phyloP scores from a whole-genome alignment of 345 rosid genomes.

The Hevea brasiliensis region DNA sequence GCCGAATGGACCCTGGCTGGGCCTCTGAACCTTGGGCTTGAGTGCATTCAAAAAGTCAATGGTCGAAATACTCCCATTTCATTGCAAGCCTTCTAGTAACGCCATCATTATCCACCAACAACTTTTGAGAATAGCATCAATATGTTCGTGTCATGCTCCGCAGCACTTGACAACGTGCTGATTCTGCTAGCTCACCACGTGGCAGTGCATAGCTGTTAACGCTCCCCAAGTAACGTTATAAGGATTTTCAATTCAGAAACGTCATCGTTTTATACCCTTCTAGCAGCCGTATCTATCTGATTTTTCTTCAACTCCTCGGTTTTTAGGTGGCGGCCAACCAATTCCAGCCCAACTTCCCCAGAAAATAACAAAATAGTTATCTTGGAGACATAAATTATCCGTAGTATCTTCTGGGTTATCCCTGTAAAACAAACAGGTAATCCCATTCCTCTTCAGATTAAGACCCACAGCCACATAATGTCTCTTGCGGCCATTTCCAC shows the following conservation, averaged over 20 bases:
- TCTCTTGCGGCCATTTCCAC: constrained; percentile 13
- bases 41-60: no score
- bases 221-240: no score
- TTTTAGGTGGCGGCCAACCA: background rate
- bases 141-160: no score
- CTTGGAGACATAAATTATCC: background rate
- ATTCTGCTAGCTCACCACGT: background rate
- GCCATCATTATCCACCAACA: background rate
- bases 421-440: background rate
- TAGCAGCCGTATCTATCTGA: no score
- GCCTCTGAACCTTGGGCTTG: no score
- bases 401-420: background rate
- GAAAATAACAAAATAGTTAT: background rate
- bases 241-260: no score
- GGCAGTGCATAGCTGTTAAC: no score
- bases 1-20: no score
- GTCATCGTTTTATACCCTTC: no score
- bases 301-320: no score
- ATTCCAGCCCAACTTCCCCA: background rate
- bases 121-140: background rate
- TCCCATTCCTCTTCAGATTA: background rate
- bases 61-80: no score
- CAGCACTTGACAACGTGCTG: background rate
- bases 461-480: background rate
- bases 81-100: background rate